These are phyloP conservation scores for Lasiosphaeriaceae sp. DNA, from an alignment of 495 filamentous ascomycete species.

Conservation along the genomic window DNA sequence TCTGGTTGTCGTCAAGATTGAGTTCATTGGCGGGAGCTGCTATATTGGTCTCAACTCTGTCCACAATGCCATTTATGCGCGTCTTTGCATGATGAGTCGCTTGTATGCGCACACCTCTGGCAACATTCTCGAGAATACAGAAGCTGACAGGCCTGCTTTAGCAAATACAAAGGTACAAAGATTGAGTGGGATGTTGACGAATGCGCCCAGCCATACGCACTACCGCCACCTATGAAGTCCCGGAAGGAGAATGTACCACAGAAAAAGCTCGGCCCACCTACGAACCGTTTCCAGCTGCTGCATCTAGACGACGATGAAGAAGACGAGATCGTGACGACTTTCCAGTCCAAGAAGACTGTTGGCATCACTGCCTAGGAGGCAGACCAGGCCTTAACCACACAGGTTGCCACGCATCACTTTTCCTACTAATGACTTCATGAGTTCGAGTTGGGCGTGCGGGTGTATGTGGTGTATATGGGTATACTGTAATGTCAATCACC, in stretches of 20 bases:
- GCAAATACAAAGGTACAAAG: slow-evolving; percentile 66
- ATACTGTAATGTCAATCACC: no score
- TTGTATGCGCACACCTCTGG: slow-evolving; percentile 29
- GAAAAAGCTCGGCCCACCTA: slow-evolving; percentile 32
- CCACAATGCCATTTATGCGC: slow-evolving; percentile 68
- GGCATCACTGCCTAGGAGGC: slow-evolving; percentile 22
- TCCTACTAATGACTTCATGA: background rate
- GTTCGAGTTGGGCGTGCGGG: no score
- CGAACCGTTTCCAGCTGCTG: slow-evolving; percentile 65
- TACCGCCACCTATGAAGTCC: slow-evolving; percentile 16
- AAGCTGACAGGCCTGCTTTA: slow-evolving; percentile 14
- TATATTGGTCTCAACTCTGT: slow-evolving; percentile 75
- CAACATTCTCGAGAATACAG: background rate
- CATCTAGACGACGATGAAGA: slow-evolving; percentile 43
- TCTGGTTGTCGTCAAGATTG: slow-evolving; percentile 64
- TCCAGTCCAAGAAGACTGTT: slow-evolving; percentile 24
- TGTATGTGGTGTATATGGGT: no score
- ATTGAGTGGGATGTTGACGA: slow-evolving; percentile 74
- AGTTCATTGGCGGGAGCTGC: slow-evolving; percentile 53
- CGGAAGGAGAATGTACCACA: slow-evolving; percentile 32
- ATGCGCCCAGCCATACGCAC: slow-evolving; percentile 57
- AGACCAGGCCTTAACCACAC: background rate
- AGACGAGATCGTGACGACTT: slow-evolving; percentile 23
- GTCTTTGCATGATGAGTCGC: slow-evolving; percentile 76
- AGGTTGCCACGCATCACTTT: background rate